phyloP scores from a whole-genome alignment of 176 grass and related monocot species.

The Zoysia japonica region DNA sequence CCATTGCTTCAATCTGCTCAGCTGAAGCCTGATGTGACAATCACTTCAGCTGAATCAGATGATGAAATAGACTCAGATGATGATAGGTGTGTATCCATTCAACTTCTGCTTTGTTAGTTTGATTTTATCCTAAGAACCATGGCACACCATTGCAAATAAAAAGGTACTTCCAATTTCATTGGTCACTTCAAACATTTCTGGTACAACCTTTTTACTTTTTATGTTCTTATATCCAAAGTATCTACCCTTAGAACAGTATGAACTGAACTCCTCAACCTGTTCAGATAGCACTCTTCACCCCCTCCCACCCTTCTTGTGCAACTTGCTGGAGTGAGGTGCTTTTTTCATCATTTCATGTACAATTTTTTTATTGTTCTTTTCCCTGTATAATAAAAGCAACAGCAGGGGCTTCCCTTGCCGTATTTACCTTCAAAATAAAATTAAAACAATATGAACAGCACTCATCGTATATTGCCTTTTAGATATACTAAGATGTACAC shows the following conservation, averaged over 20 bases:
- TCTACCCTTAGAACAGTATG: background rate
- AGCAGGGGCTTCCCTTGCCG: too few species aligned
- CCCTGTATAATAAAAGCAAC: too few species aligned
- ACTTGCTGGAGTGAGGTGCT: too few species aligned
- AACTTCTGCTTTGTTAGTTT: slow-evolving; percentile 17
- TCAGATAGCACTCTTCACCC: too few species aligned
- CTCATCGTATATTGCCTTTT: too few species aligned
- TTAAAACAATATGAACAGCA: too few species aligned
- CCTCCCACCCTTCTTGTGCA: too few species aligned
- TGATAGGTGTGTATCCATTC: slow-evolving; percentile 62
- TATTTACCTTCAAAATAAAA: too few species aligned
- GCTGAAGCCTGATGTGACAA: slow-evolving; percentile 96
- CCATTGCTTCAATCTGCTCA: slow-evolving; percentile 98
- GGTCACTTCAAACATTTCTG: background rate
- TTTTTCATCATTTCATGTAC: too few species aligned
- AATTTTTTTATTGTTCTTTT: too few species aligned
- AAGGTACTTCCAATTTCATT: background rate
- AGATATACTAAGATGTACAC: background rate
- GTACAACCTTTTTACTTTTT: background rate
- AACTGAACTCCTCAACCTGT: background rate
- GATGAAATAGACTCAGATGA: slow-evolving; percentile 96
- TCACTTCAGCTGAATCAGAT: slow-evolving; percentile 95
- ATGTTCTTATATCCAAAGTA: background rate
- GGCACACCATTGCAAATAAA: background rate
- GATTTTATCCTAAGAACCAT: background rate